Base-by-base conservation (phyloP, 1,284 basidiomycete genomes). In the Cryptococcus jaspeensis region DNA sequence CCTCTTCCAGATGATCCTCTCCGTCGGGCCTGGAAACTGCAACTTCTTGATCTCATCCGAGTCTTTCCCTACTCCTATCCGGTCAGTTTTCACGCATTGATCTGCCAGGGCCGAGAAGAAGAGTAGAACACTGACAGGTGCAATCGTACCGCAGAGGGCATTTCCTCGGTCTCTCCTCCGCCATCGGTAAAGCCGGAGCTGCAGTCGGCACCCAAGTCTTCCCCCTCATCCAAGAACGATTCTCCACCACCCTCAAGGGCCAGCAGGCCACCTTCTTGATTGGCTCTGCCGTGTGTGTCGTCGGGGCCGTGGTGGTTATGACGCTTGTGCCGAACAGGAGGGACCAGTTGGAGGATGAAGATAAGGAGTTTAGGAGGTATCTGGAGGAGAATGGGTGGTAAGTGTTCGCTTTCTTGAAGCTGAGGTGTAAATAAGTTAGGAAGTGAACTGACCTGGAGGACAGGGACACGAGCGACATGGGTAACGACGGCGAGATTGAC, bases 101-200 rank as follows among this genome's bases (percentile, higher is more conserved):
- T n/a, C 22, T 25, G 8, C 18, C 25, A 18, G 16, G 12, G 43
- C 22, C 43, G 22, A 11, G 43, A 44, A 22, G 11, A 36, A 37
- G 5, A 12, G 8, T 50, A n/a, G 45, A 32, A 25, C 28, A 15
- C 41, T 18, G 8, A n/a, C n/a, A n/a, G n/a, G 18, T 50, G 48
- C 37, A 11, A 8, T 20, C 43, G 15, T 22, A 22, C 5, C n/a
- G n/a, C 18, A 58, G 56, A 37, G 87, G 86, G 8, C 85, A 86
- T 12, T 84, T 84, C 66, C 87, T 86, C 59, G 87, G 87, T 3
- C 66, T 89, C 45, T 71, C 72, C 0, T 71, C 87, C 8, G 86
- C 87, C 0, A 74, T 88, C 12, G 87, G 87, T 4, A 90, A 89
- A 69, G 80, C 84, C 0, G 88, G 88, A 5, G 88, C 64, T 1